Evolutionary conservation across 345 rosid species (phyloP).

Genomic region (Salix brachista): DNA sequence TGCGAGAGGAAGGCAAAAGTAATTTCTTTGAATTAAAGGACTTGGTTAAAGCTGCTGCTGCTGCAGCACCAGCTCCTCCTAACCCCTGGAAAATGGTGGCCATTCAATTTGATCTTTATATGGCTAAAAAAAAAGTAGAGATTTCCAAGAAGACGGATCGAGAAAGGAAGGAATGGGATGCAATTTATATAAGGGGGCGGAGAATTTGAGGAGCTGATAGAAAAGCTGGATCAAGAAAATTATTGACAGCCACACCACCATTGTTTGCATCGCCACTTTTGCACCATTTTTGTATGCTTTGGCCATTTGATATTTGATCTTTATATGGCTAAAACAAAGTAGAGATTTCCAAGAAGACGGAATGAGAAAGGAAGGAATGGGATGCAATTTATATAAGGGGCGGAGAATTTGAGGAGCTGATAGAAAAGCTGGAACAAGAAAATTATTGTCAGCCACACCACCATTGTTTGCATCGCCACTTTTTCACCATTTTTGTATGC

Average conservation of each 20-base stretch:
- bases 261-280: constrained; percentile 28
- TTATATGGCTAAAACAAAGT: neutral
- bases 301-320: neutral
- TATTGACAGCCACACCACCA: constrained; percentile 14
- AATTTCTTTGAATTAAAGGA: constrained; percentile 50
- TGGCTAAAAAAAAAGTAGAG: neutral
- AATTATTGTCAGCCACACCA: constrained; percentile 18
- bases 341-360: neutral
- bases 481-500: neutral
- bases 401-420: constrained; percentile 46
- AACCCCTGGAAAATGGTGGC: constrained; percentile 60
- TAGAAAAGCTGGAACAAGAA: constrained; percentile 12
- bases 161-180: neutral
- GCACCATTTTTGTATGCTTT: neutral
- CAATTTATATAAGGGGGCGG: constrained; percentile 43
- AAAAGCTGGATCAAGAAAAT: constrained; percentile 21
- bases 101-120: constrained; percentile 24
- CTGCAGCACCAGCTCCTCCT: constrained; percentile 55
- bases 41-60: constrained; percentile 34
- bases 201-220: constrained; percentile 35
- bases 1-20: constrained; percentile 30
- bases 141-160: constrained; percentile 3
- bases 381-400: constrained; percentile 26
- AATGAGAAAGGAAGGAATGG: neutral
- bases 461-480: constrained; percentile 29